A percentile compares a stretch with the other conserved stretches of the same genome.
phyloP scores from a whole-genome alignment of 345 rosid genomes.

The Viola odorata region DNA sequence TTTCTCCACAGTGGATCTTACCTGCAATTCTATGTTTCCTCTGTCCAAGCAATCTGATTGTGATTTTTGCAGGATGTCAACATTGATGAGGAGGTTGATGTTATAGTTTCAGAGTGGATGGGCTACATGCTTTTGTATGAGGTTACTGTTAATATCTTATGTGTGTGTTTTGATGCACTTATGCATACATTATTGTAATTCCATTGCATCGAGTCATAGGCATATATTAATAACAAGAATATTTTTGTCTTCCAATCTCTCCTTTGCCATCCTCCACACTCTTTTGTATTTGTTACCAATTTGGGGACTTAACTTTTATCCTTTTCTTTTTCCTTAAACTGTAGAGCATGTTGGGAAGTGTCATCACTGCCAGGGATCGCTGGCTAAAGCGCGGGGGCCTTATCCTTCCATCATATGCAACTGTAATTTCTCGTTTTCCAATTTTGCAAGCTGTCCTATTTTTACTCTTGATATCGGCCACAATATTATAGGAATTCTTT shows the following conservation, averaged over 20 bases:
- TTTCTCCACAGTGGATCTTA: too few species aligned
- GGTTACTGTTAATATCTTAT: conserved; percentile 41
- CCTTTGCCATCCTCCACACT: neutral
- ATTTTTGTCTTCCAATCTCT: neutral
- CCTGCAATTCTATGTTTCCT: too few species aligned
- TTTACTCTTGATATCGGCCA: neutral
- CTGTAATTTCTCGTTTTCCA: conserved; percentile 36
- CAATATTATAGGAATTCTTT: neutral
- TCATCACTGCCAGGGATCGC: conserved; percentile 91
- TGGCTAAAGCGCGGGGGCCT: conserved; percentile 93
- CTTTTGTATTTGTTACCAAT: neutral
- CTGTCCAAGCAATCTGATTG: neutral
- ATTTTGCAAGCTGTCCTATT: neutral
- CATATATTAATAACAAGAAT: neutral
- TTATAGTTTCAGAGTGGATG: conserved; percentile 98
- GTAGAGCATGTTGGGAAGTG: conserved; percentile 98
- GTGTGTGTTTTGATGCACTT: too few species aligned
- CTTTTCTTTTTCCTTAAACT: neutral
- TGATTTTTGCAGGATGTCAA: conserved; percentile 72
- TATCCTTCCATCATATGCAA: conserved; percentile 90
- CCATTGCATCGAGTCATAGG: neutral
- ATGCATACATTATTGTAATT: neutral
- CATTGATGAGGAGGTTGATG: conserved; percentile 91
- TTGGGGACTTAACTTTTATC: neutral
- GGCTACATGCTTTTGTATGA: conserved; percentile 98